Conservation (phyloP, 306 rosid species). For the Cicer cuneatum region DNA sequence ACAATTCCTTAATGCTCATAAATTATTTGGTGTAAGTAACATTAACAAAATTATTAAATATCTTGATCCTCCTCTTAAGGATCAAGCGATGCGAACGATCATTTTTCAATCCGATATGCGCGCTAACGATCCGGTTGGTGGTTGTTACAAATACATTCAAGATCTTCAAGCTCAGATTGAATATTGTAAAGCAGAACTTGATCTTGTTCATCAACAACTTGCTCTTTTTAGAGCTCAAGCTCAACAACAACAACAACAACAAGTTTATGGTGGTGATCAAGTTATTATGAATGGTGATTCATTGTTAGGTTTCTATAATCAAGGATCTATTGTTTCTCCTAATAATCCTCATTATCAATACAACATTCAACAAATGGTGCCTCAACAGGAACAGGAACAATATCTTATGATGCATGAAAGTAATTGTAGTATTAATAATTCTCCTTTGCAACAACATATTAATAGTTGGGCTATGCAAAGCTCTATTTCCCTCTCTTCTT, state of each 20-base stretch:
- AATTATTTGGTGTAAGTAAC: slow-evolving; percentile 82
- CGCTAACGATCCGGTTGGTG: slow-evolving; percentile 86
- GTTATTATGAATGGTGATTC: slow-evolving; percentile 49
- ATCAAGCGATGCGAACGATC: slow-evolving; percentile 78
- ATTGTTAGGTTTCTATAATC: slow-evolving; percentile 46
- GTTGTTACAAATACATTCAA: slow-evolving; percentile 65
- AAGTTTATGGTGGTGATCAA: slow-evolving; percentile 37
- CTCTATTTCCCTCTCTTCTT: slow-evolving; percentile 43
- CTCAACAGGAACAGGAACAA: slow-evolving; percentile 41
- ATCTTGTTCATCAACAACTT: slow-evolving; percentile 71
- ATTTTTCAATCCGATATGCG: slow-evolving; percentile 80
- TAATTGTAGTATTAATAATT: neutral
- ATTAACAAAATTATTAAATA: slow-evolving; percentile 69
- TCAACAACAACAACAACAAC: slow-evolving; percentile 16
- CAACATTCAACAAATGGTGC: slow-evolving; percentile 32
- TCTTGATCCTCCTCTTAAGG: slow-evolving; percentile 56
- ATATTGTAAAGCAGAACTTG: slow-evolving; percentile 54
- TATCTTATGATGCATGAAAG: slow-evolving; percentile 42
- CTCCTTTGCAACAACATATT: slow-evolving; percentile 58
- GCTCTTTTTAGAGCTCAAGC: slow-evolving; percentile 60
- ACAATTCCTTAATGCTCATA: slow-evolving; percentile 83
- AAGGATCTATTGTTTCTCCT: neutral
- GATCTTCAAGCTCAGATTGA: slow-evolving; percentile 67
- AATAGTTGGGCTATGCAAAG: slow-evolving; percentile 64
- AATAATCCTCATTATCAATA: slow-evolving; percentile 31